phyloP scores from a whole-genome alignment of 1,139 yeast species.

The Yarrowia galli region DNA sequence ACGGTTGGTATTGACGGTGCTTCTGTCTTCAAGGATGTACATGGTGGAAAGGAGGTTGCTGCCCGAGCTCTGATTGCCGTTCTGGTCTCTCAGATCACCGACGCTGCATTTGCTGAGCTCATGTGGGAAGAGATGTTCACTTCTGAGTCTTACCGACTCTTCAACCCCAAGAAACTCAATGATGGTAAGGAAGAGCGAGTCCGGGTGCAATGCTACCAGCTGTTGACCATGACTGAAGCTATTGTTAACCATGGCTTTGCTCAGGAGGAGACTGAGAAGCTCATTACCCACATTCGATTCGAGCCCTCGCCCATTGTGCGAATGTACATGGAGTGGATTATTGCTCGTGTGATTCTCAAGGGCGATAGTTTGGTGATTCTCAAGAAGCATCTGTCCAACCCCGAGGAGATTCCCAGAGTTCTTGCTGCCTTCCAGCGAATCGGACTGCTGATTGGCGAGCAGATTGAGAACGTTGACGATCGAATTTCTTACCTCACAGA shows the following conservation, averaged over 20 bases:
- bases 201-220: conserved; percentile 64
- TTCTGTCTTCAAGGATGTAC: conserved; percentile 49
- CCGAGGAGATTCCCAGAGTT: conserved; percentile 48
- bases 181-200: conserved; percentile 75
- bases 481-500: conserved; percentile 38
- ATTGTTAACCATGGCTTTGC: conserved; percentile 39
- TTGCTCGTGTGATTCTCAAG: conserved; percentile 52
- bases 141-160: conserved; percentile 56
- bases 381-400: conserved; percentile 44
- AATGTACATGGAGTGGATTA: conserved; percentile 78
- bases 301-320: conserved; percentile 76
- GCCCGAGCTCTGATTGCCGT: conserved; percentile 56
- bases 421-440: conserved; percentile 54
- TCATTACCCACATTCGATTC: conserved; percentile 7
- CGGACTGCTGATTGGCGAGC: conserved; percentile 60
- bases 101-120: conserved; percentile 55
- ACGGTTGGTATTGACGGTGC: conserved; percentile 14
- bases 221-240: conserved; percentile 49
- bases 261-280: not conserved
- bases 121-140: conserved; percentile 57
- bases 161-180: conserved; percentile 60
- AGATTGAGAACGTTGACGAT: conserved; percentile 49
- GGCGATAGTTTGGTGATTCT: conserved; percentile 42
- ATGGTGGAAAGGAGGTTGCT: conserved; percentile 68
- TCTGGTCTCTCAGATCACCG: conserved; percentile 52